Percentiles rank a stretch among this genome's conserved stretches.
Conservation (phyloP, 2,329 filamentous ascomycete genomes). For the Aspergillus unguis region DNA sequence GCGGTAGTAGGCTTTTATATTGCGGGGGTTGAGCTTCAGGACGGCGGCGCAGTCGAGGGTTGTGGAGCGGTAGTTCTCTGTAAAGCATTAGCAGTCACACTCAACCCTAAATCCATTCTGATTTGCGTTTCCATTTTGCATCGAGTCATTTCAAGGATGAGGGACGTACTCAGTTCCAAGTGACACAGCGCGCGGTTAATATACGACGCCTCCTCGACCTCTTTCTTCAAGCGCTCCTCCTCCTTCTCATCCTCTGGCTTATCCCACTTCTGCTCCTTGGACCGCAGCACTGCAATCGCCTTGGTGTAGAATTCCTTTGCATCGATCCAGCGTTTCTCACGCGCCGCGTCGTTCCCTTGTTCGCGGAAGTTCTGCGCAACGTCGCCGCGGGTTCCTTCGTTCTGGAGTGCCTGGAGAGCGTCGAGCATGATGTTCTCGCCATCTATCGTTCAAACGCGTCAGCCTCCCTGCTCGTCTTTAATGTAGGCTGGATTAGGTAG, state of each 20-base stretch:
- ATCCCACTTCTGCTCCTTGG: slow-evolving; percentile 57
- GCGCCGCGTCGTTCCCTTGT: slow-evolving; percentile 86
- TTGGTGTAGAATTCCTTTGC: slow-evolving; percentile 90
- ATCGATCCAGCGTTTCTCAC: slow-evolving; percentile 69
- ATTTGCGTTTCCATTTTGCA: too few relatives aligned
- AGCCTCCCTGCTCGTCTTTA: not conserved
- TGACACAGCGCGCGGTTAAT: slow-evolving; percentile 89
- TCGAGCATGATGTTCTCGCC: slow-evolving; percentile 80
- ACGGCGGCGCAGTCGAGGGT: slow-evolving; percentile 79
- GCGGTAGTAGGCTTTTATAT: slow-evolving; percentile 89
- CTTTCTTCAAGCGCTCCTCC: slow-evolving; percentile 60
- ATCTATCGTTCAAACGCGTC: slow-evolving; percentile 26
- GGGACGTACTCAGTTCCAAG: slow-evolving; percentile 66
- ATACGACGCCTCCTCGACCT: slow-evolving; percentile 71
- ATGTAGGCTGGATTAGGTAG: not conserved
- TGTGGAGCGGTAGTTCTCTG: slow-evolving; percentile 81
- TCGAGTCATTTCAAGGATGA: not conserved
- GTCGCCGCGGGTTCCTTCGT: slow-evolving; percentile 85
- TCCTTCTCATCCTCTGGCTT: slow-evolving; percentile 53
- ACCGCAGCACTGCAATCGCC: slow-evolving; percentile 68
- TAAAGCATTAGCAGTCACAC: not conserved
- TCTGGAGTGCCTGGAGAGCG: slow-evolving; percentile 83
- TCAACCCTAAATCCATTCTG: too few relatives aligned
- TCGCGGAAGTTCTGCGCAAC: slow-evolving; percentile 82
- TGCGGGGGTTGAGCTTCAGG: slow-evolving; percentile 72